Base-by-base conservation (phyloP, 2,329 filamentous ascomycete genomes). In the Colletotrichum godetiae region DNA sequence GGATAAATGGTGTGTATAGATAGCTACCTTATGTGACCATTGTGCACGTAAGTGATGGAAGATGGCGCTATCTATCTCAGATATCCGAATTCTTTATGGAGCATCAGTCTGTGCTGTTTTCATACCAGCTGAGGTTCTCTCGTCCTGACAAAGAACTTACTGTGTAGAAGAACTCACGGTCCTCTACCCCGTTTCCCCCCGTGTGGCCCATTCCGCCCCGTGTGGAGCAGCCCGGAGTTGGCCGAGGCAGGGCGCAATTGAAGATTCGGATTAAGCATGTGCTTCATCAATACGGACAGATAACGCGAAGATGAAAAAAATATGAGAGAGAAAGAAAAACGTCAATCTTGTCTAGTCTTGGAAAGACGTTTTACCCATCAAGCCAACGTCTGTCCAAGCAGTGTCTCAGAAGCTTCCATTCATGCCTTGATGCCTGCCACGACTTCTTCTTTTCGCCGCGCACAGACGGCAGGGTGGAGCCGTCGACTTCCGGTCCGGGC, bases 331-430 rank as follows among this genome's bases (percentile, higher is more conserved):
- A 49, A 22, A 22, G 10, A n/a, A 49, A n/a, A 11, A 15, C 3
- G 42, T 11, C 58, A 29, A 27, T 42, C 35, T 33, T 27, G 7
- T 37, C 33, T 60, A 15, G 42, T 49, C 42, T 49, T 49, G 42
- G 42, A 49, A 49, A n/a, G 19, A 49, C 42, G 42, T 49, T 49
- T n/a, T 49, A 49, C 42, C 33, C 12, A 5, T 59, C n/a, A 61
- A 46, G 60, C 52, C 31, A 65, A 65, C 70, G 55, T 65, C 57
- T 49, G 56, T 73, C 70, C 42, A 61, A 65, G 70, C 70, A 46
- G 19, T 70, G 70, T 73, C 70, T 73, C 70, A 70, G 70, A 70
- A 60, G 70, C 67, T 73, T 70, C 70, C 60, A 73, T 73, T 72
- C 35, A 66, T 70, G 70, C 66, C 70, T 52, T 35, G 55, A 55